Base-by-base conservation (phyloP, 2,329 filamentous ascomycete species). In the Trichoderma oligosporum region DNA sequence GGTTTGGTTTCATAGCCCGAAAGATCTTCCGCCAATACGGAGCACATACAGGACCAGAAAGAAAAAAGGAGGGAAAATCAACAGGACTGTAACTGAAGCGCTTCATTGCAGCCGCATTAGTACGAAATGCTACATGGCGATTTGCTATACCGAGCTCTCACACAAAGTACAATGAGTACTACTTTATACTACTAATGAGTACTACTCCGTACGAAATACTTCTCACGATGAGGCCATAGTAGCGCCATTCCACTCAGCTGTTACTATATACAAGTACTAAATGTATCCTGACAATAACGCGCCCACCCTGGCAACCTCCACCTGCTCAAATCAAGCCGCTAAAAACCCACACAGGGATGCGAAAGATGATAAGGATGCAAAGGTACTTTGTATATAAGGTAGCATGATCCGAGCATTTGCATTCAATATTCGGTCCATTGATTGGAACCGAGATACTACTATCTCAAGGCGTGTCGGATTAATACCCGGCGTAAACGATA, bases 1-100 rank as follows among this genome's bases (percentile, higher is more conserved):
- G 33, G 11, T 27, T 47, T 25, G 41, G 56, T 53, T 53, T 58
- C 56, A 58, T 46, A n/a, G 22, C 31, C 41, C 27, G 3, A 20
- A 44, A 41, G 22, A 38, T 24, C 24, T 36, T 58, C 47, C 47
- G 47, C 55, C 38, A 52, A 54, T 54, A 54, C 51, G 39, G 41
- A 14, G 22, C 6, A 16, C 9, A 36, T 22, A 25, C 45, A n/a
- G n/a, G 18, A 35, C n/a, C 24, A 2, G 27, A 14, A 29, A 25
- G 33, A 24, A 33, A 39, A 41, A 41, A 20, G 25, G 44, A 20
- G 27, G 20, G 27, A 24, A n/a, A 39, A 24, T 9, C 25, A 12
- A 41, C 29, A 24, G 35, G n/a, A n/a, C n/a, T n/a, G n/a, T n/a
- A 31, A 31, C 5, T 31, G 27, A 31, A 31, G 27, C 27, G 27